Base-by-base conservation (phyloP, 2,329 filamentous ascomycete genomes). In the Ophiosphaerella herpotricha region DNA sequence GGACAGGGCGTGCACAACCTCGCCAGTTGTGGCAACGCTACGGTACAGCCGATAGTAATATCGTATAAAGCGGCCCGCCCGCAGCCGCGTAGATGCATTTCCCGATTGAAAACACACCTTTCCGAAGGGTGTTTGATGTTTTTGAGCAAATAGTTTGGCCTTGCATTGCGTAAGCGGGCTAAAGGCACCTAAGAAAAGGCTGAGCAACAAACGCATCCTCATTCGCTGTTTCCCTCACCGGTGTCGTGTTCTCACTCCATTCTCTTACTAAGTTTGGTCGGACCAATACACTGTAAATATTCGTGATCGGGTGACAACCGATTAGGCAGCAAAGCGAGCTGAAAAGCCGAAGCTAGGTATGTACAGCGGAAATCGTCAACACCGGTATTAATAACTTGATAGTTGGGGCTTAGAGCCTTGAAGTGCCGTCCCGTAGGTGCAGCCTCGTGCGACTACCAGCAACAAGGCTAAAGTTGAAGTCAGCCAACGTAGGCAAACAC, bases 161-260 rank as follows among this genome's bases (percentile, higher is more conserved):
- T 23, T 40, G 38, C n/a, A 18, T 34, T 38, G 40, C 43, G 36
- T 36, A 37, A 50, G 47, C 14, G 58, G 54, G 54, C 58, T 58
- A 49, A 49, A 52, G 13, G 42, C 38, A 23, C 43, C 39, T 41
- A 43, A 39, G 38, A 54, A 29, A 48, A 56, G 50, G 58, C 58
- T 57, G 52, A 58, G 43, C 48, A 42, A 21, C n/a, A 37, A 36
- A 18, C 49, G 39, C 34, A 11, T 18, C 26, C 42, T 21, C 41
- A 57, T 57, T 59, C 48, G 48, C 16, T 39, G 36, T 16, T 16
- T 31, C 37, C 24, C 40, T 62, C 50, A 64, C 57, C 58, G 59
- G 57, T 21, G 18, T 55, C 43, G 41, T 44, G 24, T 46, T 14
- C 39, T 46, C 40, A 23, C 33, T n/a, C 38, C 45, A 21, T 43